Conservation (phyloP, 192 early-diverging fungal genomes). For the Haplosporangium gracile region DNA sequence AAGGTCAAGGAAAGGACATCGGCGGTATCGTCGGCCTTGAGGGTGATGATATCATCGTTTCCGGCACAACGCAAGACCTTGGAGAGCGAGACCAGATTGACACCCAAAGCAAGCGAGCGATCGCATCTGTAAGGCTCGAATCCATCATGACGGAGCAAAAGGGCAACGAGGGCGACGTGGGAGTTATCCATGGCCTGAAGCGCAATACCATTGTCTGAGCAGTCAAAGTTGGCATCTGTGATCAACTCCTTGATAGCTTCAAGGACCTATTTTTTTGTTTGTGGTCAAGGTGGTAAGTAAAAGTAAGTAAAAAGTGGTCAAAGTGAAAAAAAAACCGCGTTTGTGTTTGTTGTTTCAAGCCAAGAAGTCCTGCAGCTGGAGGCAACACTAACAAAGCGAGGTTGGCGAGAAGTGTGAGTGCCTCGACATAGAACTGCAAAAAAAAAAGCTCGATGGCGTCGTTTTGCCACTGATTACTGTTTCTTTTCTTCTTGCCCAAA, state of each 20-base stretch:
- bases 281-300: too few species aligned
- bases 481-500: neutral
- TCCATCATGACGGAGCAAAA: constrained; percentile 84
- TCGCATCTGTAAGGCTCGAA: constrained; percentile 94
- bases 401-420: too few species aligned
- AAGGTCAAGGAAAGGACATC: constrained; percentile 85
- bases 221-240: constrained; percentile 98
- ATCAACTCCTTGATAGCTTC: constrained; percentile 99
- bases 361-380: neutral
- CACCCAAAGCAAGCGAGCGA: constrained; percentile 89
- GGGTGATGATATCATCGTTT: constrained; percentile 92
- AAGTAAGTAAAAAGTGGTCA: neutral
- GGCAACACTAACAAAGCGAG: too few species aligned
- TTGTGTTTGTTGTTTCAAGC: neutral
- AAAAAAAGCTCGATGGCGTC: neutral
- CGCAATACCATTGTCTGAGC: constrained; percentile 92
- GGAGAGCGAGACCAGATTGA: constrained; percentile 86
- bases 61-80: constrained; percentile 96
- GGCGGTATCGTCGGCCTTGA: constrained; percentile 89
- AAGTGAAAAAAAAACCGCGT: neutral
- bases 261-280: constrained; percentile 63
- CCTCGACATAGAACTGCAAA: too few species aligned
- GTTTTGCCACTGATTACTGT: neutral
- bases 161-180: constrained; percentile 94
- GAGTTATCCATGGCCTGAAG: constrained; percentile 99